phyloP scores from a whole-genome alignment of 257 asterid species.

The Solanum sejunctum region DNA sequence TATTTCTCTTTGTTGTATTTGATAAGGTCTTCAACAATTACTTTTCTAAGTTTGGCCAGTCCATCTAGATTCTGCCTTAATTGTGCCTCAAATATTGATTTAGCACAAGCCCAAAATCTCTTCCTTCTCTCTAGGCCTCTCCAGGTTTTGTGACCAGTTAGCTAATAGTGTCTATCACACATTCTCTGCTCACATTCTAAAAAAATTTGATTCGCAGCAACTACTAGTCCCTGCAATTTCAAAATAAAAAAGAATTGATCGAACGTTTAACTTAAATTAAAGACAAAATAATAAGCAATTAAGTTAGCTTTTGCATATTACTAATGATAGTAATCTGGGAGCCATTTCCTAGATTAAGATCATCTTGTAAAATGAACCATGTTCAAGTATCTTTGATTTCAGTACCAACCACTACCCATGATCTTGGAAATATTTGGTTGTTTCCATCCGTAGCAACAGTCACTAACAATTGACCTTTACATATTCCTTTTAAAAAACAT shows the following conservation, averaged over 20 bases:
- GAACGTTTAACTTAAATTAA: too few relatives aligned
- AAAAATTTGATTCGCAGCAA: background rate
- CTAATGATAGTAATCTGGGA: background rate
- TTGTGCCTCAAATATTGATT: background rate
- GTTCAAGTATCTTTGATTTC: too few relatives aligned
- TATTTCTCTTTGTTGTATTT: too few relatives aligned
- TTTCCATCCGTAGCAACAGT: too few relatives aligned
- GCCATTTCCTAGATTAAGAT: background rate
- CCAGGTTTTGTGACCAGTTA: background rate
- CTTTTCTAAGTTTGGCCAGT: too few relatives aligned
- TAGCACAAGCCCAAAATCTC: background rate
- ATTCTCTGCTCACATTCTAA: background rate
- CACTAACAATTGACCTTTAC: too few relatives aligned
- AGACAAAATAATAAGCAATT: too few relatives aligned
- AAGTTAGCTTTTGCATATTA: background rate
- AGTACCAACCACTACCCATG: too few relatives aligned
- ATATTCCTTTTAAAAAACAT: too few relatives aligned
- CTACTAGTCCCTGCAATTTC: background rate
- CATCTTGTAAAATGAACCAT: too few relatives aligned
- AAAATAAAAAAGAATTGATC: too few relatives aligned
- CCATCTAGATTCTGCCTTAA: background rate
- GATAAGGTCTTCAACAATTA: background rate
- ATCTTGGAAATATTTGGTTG: too few relatives aligned
- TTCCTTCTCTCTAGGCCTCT: background rate
- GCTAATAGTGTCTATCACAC: background rate